Evolutionary conservation across 2,329 filamentous ascomycete genomes (phyloP), one percentile per base, ranked within the genome.

Genomic region (Penicillium frequentans): DNA sequence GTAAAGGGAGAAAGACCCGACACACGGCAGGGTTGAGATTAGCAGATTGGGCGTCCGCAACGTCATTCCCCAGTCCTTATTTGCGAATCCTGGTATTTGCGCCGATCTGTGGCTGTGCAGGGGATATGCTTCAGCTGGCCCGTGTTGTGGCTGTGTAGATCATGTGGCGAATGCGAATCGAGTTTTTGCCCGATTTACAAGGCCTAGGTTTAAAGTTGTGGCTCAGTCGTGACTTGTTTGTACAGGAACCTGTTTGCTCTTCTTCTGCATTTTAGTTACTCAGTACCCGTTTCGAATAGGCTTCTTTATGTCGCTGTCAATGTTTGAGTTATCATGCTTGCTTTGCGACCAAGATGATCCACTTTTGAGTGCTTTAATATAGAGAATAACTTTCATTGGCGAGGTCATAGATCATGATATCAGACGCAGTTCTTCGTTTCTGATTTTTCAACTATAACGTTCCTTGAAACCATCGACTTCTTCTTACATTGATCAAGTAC

Each of bases 61-160:
- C 68, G 67, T 69, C 68, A 69, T 68, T 53, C 49, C 39, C 45
- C 51, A 48, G 31, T 45, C 49, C 55, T 47, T 55, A 52, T 54
- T 53, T 37, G 44, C 49, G 44, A 62, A 65, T 59, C 59, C 47
- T 58, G 61, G 60, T 58, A 64, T 37, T 45, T 27, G 42, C 44
- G 46, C 47, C 43, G 60, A 64, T 62, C 60, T 54, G 62, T 66
- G 62, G 63, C 58, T 52, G 48, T 50, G 48, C 48, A 39, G n/a
- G 16, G 29, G 46, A 24, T 19, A 19, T 48, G 47, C 37, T 39
- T 21, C 27, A 42, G n/a, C 21, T 33, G 46, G 45, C 33, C 46
- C 54, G 48, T 16, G 24, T 31, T 39, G 2, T n/a, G 50, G 37
- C 64, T 61, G 52, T 21, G 64, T 64, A 59, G 56, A 56, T 52